Base-by-base conservation (phyloP, 371 early-diverging fungal species). In the Mucor irregularis region DNA sequence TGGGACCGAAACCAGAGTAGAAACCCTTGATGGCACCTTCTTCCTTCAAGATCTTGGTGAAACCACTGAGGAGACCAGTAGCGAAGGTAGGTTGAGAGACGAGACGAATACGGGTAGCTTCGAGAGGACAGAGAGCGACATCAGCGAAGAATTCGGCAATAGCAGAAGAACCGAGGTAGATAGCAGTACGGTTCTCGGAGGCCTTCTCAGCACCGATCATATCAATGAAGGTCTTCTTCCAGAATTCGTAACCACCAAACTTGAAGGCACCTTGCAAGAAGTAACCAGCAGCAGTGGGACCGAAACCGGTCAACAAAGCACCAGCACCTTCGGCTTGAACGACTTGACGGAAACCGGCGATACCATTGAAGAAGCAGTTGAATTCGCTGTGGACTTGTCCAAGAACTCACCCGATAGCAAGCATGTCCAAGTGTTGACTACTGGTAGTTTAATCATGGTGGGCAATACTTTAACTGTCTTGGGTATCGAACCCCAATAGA, bases 111-210 rank as follows among this genome's bases (percentile, higher is more conserved):
- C 89, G 85, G 53, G 88, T 87, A 61, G 90, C 90, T 71, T 90
- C 89, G 46, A 88, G 73, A 49, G 90, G 90, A 73, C 90, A 90
- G 57, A 93, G 84, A 39, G 84, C 89, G 62, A 95, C 89, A 79
- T 94, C 94, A 66, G 95, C 95, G 61, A 93, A 84, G 87, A 95
- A 89, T 80, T 95, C 95, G 50, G 95, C 95, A 53, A 88, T 86
- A 53, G 92, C 95, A 59, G 91, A 84, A 35, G 88, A 74, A 62
- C 84, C 84, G 62, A 90, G 83, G 80, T 91, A 93, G 72, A 95
- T 86, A 49, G 86, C 83, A 43, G 87, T 90, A 68, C 90, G 88
- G 87, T 93, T 87, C 70, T 91, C 80, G 58, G 73, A 64, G 48
- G 95, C 90, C 64, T 78, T 85, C 66, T 92, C 91, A 65, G 78